Percentiles rank a stretch among this genome's conserved stretches.
These are phyloP conservation scores for Capniomyces stellatus DNA, from an alignment of 371 early-diverging fungal species.

Conservation along the genomic window DNA sequence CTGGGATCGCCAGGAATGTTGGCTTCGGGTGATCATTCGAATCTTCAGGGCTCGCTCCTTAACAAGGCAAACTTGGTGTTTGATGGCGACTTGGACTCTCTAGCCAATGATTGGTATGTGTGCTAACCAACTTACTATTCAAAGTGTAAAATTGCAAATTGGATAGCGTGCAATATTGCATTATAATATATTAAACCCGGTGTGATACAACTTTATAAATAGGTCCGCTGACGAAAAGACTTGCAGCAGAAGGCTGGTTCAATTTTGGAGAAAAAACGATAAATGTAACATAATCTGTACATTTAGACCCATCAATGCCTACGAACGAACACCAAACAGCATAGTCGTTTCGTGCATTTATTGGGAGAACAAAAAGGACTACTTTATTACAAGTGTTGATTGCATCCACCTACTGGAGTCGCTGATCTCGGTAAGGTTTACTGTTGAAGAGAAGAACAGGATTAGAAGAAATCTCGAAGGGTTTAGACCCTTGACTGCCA, in stretches of 20 bases:
- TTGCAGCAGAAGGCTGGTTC: slow-evolving; percentile 45
- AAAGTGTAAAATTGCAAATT: neutral
- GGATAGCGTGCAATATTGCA: slow-evolving; percentile 21
- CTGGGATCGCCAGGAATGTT: neutral
- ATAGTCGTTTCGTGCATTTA: slow-evolving; percentile 67
- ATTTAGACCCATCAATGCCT: slow-evolving; percentile 35
- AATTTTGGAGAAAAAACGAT: slow-evolving; percentile 46
- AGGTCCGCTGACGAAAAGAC: slow-evolving; percentile 41
- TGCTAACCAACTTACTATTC: slow-evolving; percentile 17
- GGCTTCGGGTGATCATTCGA: neutral
- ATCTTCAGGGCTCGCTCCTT: slow-evolving; percentile 34
- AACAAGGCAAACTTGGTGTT: slow-evolving; percentile 51
- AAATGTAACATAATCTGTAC: slow-evolving; percentile 39
- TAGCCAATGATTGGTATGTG: slow-evolving; percentile 40
- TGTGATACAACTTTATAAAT: slow-evolving; percentile 10
- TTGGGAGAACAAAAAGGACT: slow-evolving; percentile 55
- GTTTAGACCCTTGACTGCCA: slow-evolving; percentile 58
- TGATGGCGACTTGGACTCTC: slow-evolving; percentile 31
- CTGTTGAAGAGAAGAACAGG: slow-evolving; percentile 69
- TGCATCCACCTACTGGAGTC: slow-evolving; percentile 58
- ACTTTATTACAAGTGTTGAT: slow-evolving; percentile 61
- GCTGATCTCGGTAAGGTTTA: slow-evolving; percentile 51
- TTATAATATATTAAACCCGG: slow-evolving; percentile 4
- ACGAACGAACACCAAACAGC: slow-evolving; percentile 33
- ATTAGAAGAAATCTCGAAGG: slow-evolving; percentile 68